Percentiles rank a stretch among this genome's conserved stretches.
phyloP scores from a whole-genome alignment of 805 yeast species.

The Candida chauliodis region DNA sequence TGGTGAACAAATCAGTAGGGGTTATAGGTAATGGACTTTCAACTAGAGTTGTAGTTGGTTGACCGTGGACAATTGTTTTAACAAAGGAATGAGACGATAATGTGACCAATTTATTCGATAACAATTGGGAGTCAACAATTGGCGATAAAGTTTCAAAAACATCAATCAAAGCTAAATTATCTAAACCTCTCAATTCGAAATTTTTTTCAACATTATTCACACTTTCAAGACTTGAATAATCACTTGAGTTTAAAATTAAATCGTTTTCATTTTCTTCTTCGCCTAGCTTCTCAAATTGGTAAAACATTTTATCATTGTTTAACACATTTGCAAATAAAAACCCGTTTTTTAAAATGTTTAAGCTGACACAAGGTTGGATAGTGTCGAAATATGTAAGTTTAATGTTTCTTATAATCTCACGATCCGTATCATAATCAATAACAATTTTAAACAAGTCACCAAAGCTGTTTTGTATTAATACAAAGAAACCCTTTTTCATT shows the following conservation, averaged over 20 bases:
- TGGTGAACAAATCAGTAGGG: slow-evolving; percentile 62
- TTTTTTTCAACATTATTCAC: not conserved
- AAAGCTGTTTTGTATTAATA: slow-evolving; percentile 60
- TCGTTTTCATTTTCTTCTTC: slow-evolving; percentile 42
- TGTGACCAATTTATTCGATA: slow-evolving; percentile 18
- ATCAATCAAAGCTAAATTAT: slow-evolving; percentile 59
- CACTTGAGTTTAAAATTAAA: slow-evolving; percentile 9
- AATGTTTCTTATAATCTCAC: slow-evolving; percentile 39
- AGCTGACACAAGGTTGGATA: slow-evolving; percentile 51
- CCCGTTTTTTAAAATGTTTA: slow-evolving; percentile 71
- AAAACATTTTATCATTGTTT: slow-evolving; percentile 60
- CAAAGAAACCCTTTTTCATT: slow-evolving; percentile 57
- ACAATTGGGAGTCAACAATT: slow-evolving; percentile 22
- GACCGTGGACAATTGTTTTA: slow-evolving; percentile 52
- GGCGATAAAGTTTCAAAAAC: slow-evolving; percentile 52
- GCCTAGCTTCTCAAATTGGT: slow-evolving; percentile 77
- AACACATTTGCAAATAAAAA: slow-evolving; percentile 67
- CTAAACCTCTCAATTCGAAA: slow-evolving; percentile 30
- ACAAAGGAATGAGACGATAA: slow-evolving; percentile 44
- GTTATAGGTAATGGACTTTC: slow-evolving; percentile 69
- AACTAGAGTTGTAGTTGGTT: slow-evolving; percentile 59
- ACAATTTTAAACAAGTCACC: slow-evolving; percentile 72
- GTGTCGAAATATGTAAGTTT: slow-evolving; percentile 75
- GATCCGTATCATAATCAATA: slow-evolving; percentile 48
- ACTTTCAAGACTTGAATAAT: slow-evolving; percentile 7